A percentile compares a stretch with the other conserved stretches of the same genome.
Evolutionary conservation across 345 rosid species (phyloP).

Genomic region (Barbarea vulgaris): DNA sequence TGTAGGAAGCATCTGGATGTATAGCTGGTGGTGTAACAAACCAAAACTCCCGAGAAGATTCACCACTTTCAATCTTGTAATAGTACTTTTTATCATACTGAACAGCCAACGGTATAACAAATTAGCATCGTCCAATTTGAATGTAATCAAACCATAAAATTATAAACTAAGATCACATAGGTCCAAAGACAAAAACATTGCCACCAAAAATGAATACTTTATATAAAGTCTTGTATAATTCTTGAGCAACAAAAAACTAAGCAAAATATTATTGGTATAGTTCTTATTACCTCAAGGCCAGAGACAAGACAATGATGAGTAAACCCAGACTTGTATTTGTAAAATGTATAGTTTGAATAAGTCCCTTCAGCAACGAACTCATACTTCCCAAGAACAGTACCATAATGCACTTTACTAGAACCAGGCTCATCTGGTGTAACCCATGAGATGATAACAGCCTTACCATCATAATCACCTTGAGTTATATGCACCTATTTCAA

Average conservation of each 20-base stretch:
- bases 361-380: constrained; percentile 66
- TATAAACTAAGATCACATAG: not conserved
- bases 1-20: constrained; percentile 78
- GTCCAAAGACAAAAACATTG: not conserved
- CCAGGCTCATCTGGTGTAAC: constrained; percentile 76
- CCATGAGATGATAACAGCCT: constrained; percentile 89
- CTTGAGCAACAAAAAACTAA: not conserved
- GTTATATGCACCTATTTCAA: constrained; percentile 59
- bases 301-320: constrained; percentile 79
- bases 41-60: constrained; percentile 81
- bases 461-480: constrained; percentile 93
- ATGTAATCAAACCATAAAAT: constrained; percentile 1
- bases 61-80: constrained; percentile 76
- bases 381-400: constrained; percentile 50
- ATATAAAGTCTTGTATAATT: too few relatives aligned
- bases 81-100: constrained; percentile 87
- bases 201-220: not conserved
- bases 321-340: constrained; percentile 78
- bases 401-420: constrained; percentile 60
- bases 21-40: constrained; percentile 81
- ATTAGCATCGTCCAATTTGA: not conserved
- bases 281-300: constrained; percentile 77
- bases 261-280: not conserved
- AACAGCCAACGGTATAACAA: not conserved
- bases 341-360: constrained; percentile 66